Evolutionary conservation across 805 yeast species (phyloP), one percentile per base, ranked within the genome.

Genomic region (Yarrowia sp.): DNA sequence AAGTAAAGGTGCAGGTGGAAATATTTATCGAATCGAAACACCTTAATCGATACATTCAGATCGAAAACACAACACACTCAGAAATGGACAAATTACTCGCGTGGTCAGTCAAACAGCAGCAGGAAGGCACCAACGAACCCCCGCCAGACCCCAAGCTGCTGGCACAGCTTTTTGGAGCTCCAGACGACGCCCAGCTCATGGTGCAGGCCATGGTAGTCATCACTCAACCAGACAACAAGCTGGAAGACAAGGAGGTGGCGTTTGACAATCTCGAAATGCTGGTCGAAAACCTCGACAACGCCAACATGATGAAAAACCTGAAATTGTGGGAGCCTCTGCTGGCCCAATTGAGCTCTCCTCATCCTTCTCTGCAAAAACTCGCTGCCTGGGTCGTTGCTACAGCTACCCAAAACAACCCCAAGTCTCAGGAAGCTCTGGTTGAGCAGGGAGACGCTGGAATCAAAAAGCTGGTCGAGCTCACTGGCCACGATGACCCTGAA

Each of bases 221-320:
- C 4, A 71, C 76, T 2, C 80, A 83, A 70, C 82, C 84, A 7
- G 88, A 85, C 54, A 84, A 85, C 3, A 82, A 82, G 8, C 70
- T 83, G 22, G 93, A 88, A 43, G 81, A 81, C 70, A 88, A 88
- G 70, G 79, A 87, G 61, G 82, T 83, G 9, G 96, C 98, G 0
- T 82, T 92, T 67, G 98, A 93, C 68, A 90, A 91, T 74, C 88
- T 93, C 71, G 97, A 93, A 74, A 91, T 92, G 93, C 79, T 93
- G 61, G 87, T 95, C 56, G 98, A 93, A 73, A 92, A 92, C 71
- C 76, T 93, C 67, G 98, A 95, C 75, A 95, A 95, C 74, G 98
- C 98, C 24, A 92, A 93, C 76, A 91, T 91, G 71, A 86, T 93
- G 69, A 93, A 89, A 68, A 89, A 88, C 70, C 73, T 92, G 79